phyloP scores from a whole-genome alignment of 192 early-diverging fungal genomes.

The Coemansia sp. region DNA sequence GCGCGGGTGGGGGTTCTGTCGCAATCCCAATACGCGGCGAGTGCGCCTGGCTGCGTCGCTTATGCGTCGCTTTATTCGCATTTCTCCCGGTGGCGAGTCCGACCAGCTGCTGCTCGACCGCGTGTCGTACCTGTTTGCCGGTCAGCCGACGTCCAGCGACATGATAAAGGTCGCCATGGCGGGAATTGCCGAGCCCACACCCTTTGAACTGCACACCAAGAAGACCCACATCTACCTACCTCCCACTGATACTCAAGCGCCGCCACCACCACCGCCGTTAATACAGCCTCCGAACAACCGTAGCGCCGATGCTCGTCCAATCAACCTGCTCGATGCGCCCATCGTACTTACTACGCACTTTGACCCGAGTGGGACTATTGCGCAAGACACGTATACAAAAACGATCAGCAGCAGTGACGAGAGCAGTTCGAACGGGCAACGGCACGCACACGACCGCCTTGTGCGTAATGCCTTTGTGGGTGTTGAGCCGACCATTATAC shows the following conservation, averaged over 20 bases:
- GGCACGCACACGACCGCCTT: conserved; percentile 13
- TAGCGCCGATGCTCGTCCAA: conserved; percentile 11
- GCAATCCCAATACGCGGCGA: conserved; percentile 28
- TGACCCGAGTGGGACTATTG: conserved; percentile 11
- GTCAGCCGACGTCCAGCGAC: conserved; percentile 21
- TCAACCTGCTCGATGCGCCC: conserved; percentile 44
- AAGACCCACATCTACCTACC: background rate
- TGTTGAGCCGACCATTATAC: conserved; percentile 33
- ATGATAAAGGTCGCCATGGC: conserved; percentile 46
- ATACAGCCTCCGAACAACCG: background rate
- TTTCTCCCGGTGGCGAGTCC: conserved; percentile 24
- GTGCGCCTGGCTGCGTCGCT: conserved; percentile 36
- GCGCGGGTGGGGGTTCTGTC: conserved; percentile 46
- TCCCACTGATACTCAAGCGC: background rate
- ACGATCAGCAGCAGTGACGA: background rate
- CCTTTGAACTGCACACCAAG: conserved; percentile 32
- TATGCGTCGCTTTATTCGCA: conserved; percentile 42
- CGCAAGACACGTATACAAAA: background rate
- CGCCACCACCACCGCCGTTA: background rate
- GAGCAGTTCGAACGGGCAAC: background rate
- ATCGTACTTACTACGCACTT: conserved; percentile 37
- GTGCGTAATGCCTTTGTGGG: conserved; percentile 10
- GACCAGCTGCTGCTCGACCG: conserved; percentile 41
- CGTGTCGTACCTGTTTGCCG: conserved; percentile 47
- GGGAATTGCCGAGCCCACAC: conserved; percentile 39